Percentiles rank a stretch among this genome's conserved stretches.
Conservation (phyloP, 139 green algal species). For the Yamagishiella unicocca region DNA sequence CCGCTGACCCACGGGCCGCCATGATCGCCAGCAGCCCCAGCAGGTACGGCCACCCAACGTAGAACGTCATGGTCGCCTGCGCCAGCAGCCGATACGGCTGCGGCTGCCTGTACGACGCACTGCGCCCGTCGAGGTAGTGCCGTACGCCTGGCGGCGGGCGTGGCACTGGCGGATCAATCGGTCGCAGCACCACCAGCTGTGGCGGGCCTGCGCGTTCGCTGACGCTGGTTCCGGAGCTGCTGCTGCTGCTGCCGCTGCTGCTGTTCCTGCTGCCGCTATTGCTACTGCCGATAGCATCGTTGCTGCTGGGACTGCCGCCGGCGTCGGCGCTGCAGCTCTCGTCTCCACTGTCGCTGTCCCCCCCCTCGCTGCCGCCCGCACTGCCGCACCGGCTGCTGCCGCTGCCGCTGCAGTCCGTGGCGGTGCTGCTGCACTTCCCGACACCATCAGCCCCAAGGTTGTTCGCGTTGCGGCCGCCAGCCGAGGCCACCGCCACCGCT, state of each 20-base stretch:
- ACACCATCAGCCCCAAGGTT: too few species aligned
- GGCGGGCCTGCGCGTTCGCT: background rate
- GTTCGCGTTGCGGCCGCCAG: too few species aligned
- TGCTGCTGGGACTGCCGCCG: background rate
- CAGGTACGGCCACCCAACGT: constrained; percentile 36
- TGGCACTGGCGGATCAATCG: background rate
- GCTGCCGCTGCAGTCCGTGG: background rate
- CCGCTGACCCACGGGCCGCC: background rate
- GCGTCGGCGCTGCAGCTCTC: background rate
- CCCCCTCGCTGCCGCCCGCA: background rate
- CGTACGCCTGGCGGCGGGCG: constrained; percentile 16
- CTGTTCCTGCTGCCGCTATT: background rate
- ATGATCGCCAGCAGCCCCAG: background rate
- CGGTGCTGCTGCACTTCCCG: background rate
- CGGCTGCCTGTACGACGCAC: background rate
- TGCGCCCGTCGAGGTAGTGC: background rate
- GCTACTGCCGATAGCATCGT: background rate
- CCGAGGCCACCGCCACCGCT: background rate
- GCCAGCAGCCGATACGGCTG: constrained; percentile 31
- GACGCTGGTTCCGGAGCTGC: background rate
- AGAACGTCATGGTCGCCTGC: background rate
- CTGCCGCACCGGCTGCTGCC: background rate
- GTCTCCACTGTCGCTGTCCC: background rate
- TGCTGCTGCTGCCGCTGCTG: constrained; percentile 17
- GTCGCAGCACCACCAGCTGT: background rate